A percentile compares a stretch with the other conserved stretches of the same genome.
phyloP scores from a whole-genome alignment of 176 grass and related monocot species.

The Zoysia pacifica region DNA sequence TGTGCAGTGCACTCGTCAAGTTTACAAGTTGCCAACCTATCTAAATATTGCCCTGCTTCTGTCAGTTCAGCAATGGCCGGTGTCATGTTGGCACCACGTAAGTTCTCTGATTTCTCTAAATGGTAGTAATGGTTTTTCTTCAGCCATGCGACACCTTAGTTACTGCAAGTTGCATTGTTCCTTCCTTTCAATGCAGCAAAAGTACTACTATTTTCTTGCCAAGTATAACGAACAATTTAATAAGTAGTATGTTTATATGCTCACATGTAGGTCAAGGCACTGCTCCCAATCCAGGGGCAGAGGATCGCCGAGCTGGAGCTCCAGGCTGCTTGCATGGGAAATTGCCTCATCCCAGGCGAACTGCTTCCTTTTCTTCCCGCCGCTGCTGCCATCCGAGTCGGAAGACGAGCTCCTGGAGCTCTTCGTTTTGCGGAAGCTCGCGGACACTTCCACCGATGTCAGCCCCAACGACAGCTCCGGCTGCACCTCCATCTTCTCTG shows the following conservation, averaged over 20 bases:
- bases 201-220: background rate
- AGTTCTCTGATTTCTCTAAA: conserved; percentile 16
- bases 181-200: background rate
- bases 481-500: conserved; percentile 38
- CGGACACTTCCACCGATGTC: background rate
- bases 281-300: conserved; percentile 89
- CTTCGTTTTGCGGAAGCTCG: conserved; percentile 17
- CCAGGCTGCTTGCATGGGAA: conserved; percentile 47
- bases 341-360: conserved; percentile 42
- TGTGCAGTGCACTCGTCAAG: background rate
- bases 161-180: background rate
- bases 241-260: background rate
- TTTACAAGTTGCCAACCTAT: background rate
- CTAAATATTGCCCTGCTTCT: conserved; percentile 17
- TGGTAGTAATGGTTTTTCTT: background rate
- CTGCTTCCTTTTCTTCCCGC: conserved; percentile 81
- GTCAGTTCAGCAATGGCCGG: conserved; percentile 11
- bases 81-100: conserved; percentile 15
- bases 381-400: conserved; percentile 55
- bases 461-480: conserved; percentile 67
- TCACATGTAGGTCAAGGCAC: conserved; percentile 80
- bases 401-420: conserved; percentile 59
- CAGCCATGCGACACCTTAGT: background rate
- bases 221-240: background rate
- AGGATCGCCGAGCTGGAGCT: conserved; percentile 71